Evolutionary conservation across 305 asterid species (phyloP).

Genomic region (Euphrasia arctica): DNA sequence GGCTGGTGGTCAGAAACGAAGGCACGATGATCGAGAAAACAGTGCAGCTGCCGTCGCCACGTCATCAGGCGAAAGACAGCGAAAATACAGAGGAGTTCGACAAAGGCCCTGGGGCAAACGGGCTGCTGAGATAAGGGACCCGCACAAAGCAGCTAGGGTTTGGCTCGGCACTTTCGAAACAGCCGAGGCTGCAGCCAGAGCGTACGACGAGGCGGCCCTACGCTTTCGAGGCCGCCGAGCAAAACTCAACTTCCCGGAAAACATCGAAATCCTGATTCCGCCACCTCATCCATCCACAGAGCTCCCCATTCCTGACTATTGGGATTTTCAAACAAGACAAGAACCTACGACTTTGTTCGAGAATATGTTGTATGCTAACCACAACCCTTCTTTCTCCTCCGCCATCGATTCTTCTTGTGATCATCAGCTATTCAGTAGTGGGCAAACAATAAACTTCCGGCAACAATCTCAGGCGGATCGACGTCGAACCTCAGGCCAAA

Average conservation of each 20-base stretch:
- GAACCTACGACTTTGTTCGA: conserved; percentile 38
- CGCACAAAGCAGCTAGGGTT: conserved; percentile 82
- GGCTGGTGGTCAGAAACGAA: conserved; percentile 47
- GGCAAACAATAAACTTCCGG: conserved; percentile 33
- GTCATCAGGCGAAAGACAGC: conserved; percentile 36
- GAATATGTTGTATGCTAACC: conserved; percentile 35
- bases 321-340: conserved; percentile 37
- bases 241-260: conserved; percentile 80
- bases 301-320: conserved; percentile 27
- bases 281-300: conserved; percentile 1
- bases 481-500: conserved; percentile 39
- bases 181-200: conserved; percentile 85
- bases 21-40: conserved; percentile 44
- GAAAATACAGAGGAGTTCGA: conserved; percentile 80
- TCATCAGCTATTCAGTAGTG: conserved; percentile 39
- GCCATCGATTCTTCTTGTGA: conserved; percentile 12
- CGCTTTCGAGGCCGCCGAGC: conserved; percentile 83
- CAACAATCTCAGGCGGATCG: conserved; percentile 31
- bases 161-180: conserved; percentile 96
- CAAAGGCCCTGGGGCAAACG: conserved; percentile 95
- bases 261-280: conserved; percentile 38
- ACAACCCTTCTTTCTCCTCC: not conserved
- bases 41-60: conserved; percentile 19
- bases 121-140: conserved; percentile 93
- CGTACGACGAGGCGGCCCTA: conserved; percentile 85